Evolutionary conservation across 2,329 filamentous ascomycete species (phyloP).

Genomic region (Drechmeria coniospora): DNA sequence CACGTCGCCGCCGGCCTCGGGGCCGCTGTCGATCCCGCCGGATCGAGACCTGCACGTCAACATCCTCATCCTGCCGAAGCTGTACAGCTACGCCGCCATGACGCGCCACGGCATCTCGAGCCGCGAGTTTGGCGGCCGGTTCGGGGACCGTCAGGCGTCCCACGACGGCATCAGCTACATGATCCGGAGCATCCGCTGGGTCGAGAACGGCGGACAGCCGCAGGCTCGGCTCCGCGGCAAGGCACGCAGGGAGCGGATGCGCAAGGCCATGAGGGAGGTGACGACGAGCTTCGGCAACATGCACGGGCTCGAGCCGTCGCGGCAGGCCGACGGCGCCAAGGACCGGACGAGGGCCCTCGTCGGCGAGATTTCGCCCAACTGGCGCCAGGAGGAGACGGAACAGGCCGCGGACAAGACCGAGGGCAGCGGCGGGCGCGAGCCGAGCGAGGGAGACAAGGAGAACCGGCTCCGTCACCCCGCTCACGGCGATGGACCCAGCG

Average conservation of each 20-base stretch:
- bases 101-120: constrained; percentile 71
- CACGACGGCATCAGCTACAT: constrained; percentile 88
- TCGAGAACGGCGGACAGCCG: constrained; percentile 55
- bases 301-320: constrained; percentile 10
- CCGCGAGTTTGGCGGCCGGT: constrained; percentile 54
- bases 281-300: constrained; percentile 20
- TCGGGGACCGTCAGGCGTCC: constrained; percentile 23
- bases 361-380: constrained; percentile 17
- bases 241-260: constrained; percentile 39
- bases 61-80: constrained; percentile 62
- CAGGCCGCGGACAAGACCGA: constrained; percentile 11
- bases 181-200: constrained; percentile 69
- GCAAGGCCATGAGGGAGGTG: constrained; percentile 38
- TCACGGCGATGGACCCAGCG: too few species aligned
- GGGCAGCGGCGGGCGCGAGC: constrained; percentile 6
- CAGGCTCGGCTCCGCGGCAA: constrained; percentile 41
- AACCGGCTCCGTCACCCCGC: too few species aligned
- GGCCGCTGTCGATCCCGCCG: constrained; percentile 46
- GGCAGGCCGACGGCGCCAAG: constrained; percentile 7
- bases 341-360: constrained; percentile 10
- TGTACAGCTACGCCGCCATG: constrained; percentile 61
- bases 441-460: constrained; percentile 30
- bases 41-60: constrained; percentile 78
- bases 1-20: constrained; percentile 37
- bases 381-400: constrained; percentile 16